Evolutionary conservation across 2,329 filamentous ascomycete genomes (phyloP), one percentile per base, ranked within the genome.

Genomic region (Camillea tinctor): DNA sequence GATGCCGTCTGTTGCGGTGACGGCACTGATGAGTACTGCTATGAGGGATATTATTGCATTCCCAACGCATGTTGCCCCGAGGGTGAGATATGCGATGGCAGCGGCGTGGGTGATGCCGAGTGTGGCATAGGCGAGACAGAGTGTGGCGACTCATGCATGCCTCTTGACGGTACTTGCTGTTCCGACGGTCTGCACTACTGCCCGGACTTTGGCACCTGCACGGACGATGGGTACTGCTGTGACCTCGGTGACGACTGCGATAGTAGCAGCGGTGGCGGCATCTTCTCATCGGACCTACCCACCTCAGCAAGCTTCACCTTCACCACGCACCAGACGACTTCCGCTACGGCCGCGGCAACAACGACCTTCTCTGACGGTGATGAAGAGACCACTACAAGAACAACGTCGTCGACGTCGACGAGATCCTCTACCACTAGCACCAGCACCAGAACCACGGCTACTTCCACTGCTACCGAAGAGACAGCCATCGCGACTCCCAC

Each of bases 81-180:
- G 7, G 69, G 69, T 4, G 56, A 69, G 58, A 54, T 54, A 11
- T 67, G 65, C 55, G 56, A 36, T 21, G 51, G 59, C 40, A 61
- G 56, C 49, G 59, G 61, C 53, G 52, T 21, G 6, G 63, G 52
- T 9, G 22, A 52, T 6, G 58, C 56, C n/a, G 58, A 49, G 21
- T 70, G 68, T 50, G 61, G 44, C 9, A n/a, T 57, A 8, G 60
- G 56, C 8, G 58, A 66, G 50, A 57, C 51, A 1, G 56, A 58
- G 6, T 70, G 68, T 24, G 66, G 63, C 24, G 59, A 61, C 26
- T 30, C 60, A 1, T 70, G 68, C 56, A 70, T 70, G 63, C 67
- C 68, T 2, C 30, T 58, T 7, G 56, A 55, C 17, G 68, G 63
- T n/a, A 69, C 65, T 7, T 70, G 68, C 57, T 69, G 68, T 50